A percentile compares a stretch with the other conserved stretches of the same genome.
These are phyloP conservation scores for Colletotrichum falcatum DNA, from an alignment of 2,329 filamentous ascomycete species.

Conservation along the genomic window DNA sequence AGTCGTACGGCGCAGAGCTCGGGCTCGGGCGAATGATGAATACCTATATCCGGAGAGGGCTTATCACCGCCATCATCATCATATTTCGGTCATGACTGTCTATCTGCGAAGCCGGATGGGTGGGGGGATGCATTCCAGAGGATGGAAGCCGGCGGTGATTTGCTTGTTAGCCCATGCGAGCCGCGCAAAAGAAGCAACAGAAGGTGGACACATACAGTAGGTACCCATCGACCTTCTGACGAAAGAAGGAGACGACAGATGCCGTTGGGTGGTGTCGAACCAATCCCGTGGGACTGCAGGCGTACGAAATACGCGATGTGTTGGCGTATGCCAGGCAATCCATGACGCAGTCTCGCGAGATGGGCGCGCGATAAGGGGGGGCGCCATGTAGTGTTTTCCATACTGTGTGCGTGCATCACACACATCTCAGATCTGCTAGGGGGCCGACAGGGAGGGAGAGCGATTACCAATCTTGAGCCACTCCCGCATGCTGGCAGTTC, in stretches of 20 bases:
- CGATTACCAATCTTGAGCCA: conserved; percentile 38
- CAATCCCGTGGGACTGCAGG: conserved; percentile 37
- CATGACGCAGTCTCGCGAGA: conserved; percentile 38
- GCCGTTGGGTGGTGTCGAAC: conserved; percentile 15
- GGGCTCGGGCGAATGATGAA: not conserved
- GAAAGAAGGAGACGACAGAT: conserved; percentile 17
- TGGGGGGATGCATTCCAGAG: not conserved
- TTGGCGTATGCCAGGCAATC: conserved; percentile 33
- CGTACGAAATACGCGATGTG: conserved; percentile 9
- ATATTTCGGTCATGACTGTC: conserved; percentile 26
- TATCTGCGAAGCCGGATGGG: conserved; percentile 4
- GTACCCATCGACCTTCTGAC: not conserved
- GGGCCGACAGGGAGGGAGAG: not conserved
- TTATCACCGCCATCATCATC: conserved; percentile 13
- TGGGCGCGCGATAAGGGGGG: conserved; percentile 27
- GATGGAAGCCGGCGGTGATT: conserved; percentile 16
- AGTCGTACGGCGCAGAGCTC: not conserved
- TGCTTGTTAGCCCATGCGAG: not conserved
- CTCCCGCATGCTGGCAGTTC: conserved; percentile 29
- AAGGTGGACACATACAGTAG: too few species aligned
- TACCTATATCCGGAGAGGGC: not conserved
- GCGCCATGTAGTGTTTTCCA: not conserved
- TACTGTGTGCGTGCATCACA: too few species aligned
- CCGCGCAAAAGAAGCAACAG: too few species aligned
- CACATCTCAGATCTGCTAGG: conserved; percentile 32